Percentiles rank a stretch among this genome's conserved stretches.
Conservation (phyloP, 1,284 basidiomycete genomes). For the Thecaphora thlaspeos region DNA sequence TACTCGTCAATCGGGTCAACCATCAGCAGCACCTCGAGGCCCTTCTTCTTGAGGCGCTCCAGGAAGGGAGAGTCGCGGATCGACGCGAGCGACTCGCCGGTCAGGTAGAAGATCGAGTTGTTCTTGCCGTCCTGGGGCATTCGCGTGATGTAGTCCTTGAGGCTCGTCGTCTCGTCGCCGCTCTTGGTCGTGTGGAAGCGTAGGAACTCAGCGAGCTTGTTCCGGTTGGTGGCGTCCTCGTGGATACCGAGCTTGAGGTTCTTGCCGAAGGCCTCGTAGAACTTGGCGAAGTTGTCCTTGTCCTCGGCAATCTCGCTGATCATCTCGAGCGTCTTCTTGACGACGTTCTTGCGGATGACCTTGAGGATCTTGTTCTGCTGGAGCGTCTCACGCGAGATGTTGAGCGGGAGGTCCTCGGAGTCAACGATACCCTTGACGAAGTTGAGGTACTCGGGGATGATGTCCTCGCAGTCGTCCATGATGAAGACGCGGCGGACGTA, state of each 20-base stretch:
- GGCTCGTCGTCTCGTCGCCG: conserved; percentile 83
- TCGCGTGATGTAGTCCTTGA: conserved; percentile 99
- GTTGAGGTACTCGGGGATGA: conserved; percentile 99
- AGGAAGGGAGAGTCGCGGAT: conserved; percentile 97
- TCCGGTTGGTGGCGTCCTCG: conserved; percentile 97
- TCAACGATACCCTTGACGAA: conserved; percentile 95
- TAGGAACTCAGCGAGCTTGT: conserved; percentile 98
- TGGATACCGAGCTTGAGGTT: conserved; percentile 82
- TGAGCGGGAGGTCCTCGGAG: conserved; percentile 98
- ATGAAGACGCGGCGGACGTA: conserved; percentile 99
- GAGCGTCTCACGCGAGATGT: conserved; percentile 99
- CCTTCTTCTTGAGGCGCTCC: conserved; percentile 99
- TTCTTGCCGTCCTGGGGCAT: conserved; percentile 99
- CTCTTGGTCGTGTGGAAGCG: conserved; percentile 98
- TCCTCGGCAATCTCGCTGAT: conserved; percentile 97
- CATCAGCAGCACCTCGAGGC: conserved; percentile 95
- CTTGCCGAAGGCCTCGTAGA: conserved; percentile 77
- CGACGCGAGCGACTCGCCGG: conserved; percentile 91
- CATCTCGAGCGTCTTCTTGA: conserved; percentile 97
- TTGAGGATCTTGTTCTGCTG: conserved; percentile 99
- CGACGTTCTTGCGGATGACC: conserved; percentile 82
- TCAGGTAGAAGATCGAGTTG: conserved; percentile 87
- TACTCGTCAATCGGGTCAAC: conserved; percentile 71
- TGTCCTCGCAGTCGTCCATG: conserved; percentile 99
- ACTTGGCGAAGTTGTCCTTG: conserved; percentile 98